Percentiles rank a stretch among this genome's conserved stretches.
Evolutionary conservation across 2,329 filamentous ascomycete genomes (phyloP).

Genomic region (Grosmannia serpens): DNA sequence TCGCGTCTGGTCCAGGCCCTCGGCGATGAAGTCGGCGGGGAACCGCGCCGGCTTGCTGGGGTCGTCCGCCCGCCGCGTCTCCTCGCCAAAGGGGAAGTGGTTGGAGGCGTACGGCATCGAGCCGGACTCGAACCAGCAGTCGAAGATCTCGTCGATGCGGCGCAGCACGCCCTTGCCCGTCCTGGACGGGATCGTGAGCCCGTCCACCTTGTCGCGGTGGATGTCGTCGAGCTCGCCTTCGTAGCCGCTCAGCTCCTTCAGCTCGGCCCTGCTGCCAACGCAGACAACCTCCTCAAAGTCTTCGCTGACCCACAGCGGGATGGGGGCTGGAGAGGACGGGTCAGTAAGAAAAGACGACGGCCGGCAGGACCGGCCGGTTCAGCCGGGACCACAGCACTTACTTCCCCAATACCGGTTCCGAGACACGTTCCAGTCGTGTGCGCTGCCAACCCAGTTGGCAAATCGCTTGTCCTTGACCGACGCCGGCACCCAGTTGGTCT

Average conservation of each 20-base stretch:
- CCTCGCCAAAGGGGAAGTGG: conserved; percentile 58
- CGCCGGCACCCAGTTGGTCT: conserved; percentile 82
- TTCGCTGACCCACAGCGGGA: conserved; percentile 63
- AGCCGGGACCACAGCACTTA: conserved; percentile 44
- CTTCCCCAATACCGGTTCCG: conserved; percentile 91
- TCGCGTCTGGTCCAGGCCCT: conserved; percentile 64
- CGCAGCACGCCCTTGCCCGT: conserved; percentile 55
- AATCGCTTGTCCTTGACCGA: conserved; percentile 90
- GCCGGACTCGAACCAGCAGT: conserved; percentile 44
- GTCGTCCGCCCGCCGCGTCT: conserved; percentile 76
- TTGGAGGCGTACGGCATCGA: conserved; percentile 43
- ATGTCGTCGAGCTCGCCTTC: conserved; percentile 73
- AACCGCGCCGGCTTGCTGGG: conserved; percentile 19
- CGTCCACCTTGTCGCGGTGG: conserved; percentile 85
- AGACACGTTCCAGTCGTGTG: conserved; percentile 91
- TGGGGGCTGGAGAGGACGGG: conserved; percentile 2
- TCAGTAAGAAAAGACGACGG: background rate
- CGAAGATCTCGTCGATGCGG: conserved; percentile 50
- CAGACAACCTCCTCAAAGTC: conserved; percentile 81
- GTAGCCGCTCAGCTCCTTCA: conserved; percentile 79
- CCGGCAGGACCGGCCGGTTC: background rate
- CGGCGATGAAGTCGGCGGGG: conserved; percentile 41
- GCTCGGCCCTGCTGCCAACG: conserved; percentile 71
- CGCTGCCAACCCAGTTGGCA: conserved; percentile 80
- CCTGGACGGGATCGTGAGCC: conserved; percentile 87